Evolutionary conservation across 768 basidiomycete species (phyloP), one percentile per base, ranked within the genome.

Genomic region (Macrolepiota albuminosa): DNA sequence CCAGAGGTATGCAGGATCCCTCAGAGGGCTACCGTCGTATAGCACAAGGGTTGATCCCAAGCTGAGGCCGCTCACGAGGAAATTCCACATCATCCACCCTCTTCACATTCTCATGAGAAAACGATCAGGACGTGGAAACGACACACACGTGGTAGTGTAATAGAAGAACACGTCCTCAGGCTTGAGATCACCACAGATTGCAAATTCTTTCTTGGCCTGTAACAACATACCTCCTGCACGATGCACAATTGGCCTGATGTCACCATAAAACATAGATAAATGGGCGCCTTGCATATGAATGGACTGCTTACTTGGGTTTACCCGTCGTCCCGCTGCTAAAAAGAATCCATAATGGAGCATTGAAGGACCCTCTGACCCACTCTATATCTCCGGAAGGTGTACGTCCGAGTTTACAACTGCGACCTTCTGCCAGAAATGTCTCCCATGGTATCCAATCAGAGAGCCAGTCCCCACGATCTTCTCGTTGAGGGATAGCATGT

Each of bases 61-160:
- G 46, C 79, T 78, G 11, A 93, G 77, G 9, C 82, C 85, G 56
- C 82, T 81, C 34, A 88, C 78, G 39, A 92, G 84, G 71, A 90
- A 92, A 68, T 92, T 92, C 85, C 87, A 93, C 91, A 93, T 92
- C 90, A 93, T 93, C 91, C 90, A 91, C 48, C 88, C 88, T 18
- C 88, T 91, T 64, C 8, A 55, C 21, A 46, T 21, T 1, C 21
- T 45, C 64, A 64, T 61, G 59, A 45, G 49, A 42, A 47, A 45
- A 31, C 29, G 29, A 39, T 6, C 16, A 26, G 45, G 52, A 39
- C 26, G 6, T 18, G 21, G 46, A 59, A 45, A 56, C n/a, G 16
- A 33, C 53, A 76, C 85, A 66, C 63, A 89, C 88, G 87, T 89
- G 50, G 88, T 91, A 0, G 89, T 90, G 65, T 91, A 92, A 69